phyloP scores from a whole-genome alignment of 768 basidiomycete species.

The Tylopilus cervinicoccineus region DNA sequence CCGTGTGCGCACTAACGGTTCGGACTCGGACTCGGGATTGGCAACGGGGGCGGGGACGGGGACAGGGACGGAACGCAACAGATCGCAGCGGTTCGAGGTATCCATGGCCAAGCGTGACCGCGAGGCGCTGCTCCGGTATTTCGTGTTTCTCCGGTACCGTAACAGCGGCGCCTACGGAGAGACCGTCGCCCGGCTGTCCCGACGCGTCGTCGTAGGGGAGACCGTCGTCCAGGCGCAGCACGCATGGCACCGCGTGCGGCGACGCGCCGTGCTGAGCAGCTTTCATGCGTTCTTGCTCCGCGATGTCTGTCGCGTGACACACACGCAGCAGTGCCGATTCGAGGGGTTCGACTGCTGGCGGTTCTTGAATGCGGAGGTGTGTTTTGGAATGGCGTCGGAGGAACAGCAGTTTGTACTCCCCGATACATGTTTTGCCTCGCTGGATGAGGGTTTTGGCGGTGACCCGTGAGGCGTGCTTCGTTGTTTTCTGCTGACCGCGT shows the following conservation, averaged over 20 bases:
- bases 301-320: constrained; percentile 4
- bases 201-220: constrained; percentile 21
- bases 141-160: constrained; percentile 55
- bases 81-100: constrained; percentile 16
- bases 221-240: constrained; percentile 16
- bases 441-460: constrained; percentile 44
- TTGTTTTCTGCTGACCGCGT: neutral
- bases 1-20: neutral
- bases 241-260: constrained; percentile 28
- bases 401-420: constrained; percentile 55
- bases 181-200: constrained; percentile 31
- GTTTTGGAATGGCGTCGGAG: constrained; percentile 49
- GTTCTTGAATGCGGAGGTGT: constrained; percentile 47
- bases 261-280: constrained; percentile 23
- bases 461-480: constrained; percentile 23
- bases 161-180: constrained; percentile 47
- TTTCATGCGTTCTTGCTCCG: constrained; percentile 28
- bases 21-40: neutral
- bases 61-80: neutral
- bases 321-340: constrained; percentile 5
- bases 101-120: constrained; percentile 24
- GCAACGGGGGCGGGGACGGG: neutral
- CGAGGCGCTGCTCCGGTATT: constrained; percentile 45
- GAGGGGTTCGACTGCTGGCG: constrained; percentile 43
- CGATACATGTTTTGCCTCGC: constrained; percentile 49